Conservation (phyloP, 176 grass and related monocot genomes). For the Oropetium thomaeum region DNA sequence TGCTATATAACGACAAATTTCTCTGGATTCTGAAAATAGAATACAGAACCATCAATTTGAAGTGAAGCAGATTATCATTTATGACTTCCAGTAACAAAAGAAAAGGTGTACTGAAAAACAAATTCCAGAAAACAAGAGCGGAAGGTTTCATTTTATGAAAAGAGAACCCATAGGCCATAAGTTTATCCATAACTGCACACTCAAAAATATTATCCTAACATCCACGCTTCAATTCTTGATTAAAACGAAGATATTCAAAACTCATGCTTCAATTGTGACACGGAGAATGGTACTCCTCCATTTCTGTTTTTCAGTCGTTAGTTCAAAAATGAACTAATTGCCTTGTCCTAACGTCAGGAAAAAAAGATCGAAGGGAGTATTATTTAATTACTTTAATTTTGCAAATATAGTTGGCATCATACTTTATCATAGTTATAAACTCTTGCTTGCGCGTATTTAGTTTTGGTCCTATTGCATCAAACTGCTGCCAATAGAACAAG, state of each 20-base stretch:
- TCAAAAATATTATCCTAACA: not conserved
- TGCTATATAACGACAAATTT: slow-evolving; percentile 68
- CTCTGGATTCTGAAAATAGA: slow-evolving; percentile 76
- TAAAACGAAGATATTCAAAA: not conserved
- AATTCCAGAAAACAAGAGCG: not conserved
- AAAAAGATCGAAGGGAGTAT: too few relatives aligned
- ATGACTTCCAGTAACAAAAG: not conserved
- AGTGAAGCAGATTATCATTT: not conserved
- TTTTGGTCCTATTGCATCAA: slow-evolving; percentile 1
- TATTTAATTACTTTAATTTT: not conserved
- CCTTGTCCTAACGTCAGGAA: too few relatives aligned
- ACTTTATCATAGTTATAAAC: slow-evolving; percentile 5
- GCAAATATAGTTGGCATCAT: not conserved
- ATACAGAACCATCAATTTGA: not conserved
- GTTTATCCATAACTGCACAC: not conserved
- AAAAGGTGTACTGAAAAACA: not conserved
- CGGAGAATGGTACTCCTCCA: too few relatives aligned
- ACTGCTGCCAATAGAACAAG: not conserved
- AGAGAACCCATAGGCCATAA: not conserved
- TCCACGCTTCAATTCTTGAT: not conserved
- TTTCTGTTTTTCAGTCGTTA: too few relatives aligned
- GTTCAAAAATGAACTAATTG: too few relatives aligned
- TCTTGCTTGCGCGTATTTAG: not conserved
- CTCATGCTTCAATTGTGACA: not conserved
- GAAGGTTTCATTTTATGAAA: not conserved